phyloP scores from a whole-genome alignment of 2,329 filamentous ascomycete species.

The Cercospora zeina region DNA sequence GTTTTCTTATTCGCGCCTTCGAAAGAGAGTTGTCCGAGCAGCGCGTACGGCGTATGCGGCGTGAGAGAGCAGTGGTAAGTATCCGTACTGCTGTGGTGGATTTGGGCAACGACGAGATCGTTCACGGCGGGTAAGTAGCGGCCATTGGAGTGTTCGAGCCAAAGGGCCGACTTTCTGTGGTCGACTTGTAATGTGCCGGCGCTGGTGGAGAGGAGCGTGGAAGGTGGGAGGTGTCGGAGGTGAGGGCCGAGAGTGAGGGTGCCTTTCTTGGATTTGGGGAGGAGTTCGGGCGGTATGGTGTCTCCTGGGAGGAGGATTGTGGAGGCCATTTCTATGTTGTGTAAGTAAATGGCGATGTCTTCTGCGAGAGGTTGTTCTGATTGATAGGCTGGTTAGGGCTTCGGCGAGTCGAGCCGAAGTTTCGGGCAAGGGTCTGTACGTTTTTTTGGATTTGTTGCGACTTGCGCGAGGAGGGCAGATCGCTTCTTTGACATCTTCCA shows the following conservation, averaged over 20 bases:
- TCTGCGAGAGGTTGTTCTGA: neutral
- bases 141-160: constrained; percentile 68
- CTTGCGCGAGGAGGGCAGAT: neutral
- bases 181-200: constrained; percentile 68
- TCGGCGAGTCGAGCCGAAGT: neutral
- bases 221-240: constrained; percentile 77
- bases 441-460: constrained; percentile 12
- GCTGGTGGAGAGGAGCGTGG: constrained; percentile 67
- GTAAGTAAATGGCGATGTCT: neutral
- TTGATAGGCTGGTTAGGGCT: constrained; percentile 8
- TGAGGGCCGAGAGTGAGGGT: constrained; percentile 81
- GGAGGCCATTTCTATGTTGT: constrained; percentile 23
- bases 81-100: constrained; percentile 74
- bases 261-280: constrained; percentile 65
- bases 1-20: constrained; percentile 92
- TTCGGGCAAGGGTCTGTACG: constrained; percentile 7
- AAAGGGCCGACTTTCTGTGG: constrained; percentile 72
- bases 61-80: constrained; percentile 78
- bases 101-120: constrained; percentile 85
- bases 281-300: constrained; percentile 61
- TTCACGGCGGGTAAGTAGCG: constrained; percentile 77
- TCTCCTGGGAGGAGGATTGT: constrained; percentile 83
- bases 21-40: constrained; percentile 86
- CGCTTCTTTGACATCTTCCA: constrained; percentile 1
- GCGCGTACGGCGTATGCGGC: constrained; percentile 60